Evolutionary conservation across 495 filamentous ascomycete genomes (phyloP).

Genomic region (Tuber indicum): DNA sequence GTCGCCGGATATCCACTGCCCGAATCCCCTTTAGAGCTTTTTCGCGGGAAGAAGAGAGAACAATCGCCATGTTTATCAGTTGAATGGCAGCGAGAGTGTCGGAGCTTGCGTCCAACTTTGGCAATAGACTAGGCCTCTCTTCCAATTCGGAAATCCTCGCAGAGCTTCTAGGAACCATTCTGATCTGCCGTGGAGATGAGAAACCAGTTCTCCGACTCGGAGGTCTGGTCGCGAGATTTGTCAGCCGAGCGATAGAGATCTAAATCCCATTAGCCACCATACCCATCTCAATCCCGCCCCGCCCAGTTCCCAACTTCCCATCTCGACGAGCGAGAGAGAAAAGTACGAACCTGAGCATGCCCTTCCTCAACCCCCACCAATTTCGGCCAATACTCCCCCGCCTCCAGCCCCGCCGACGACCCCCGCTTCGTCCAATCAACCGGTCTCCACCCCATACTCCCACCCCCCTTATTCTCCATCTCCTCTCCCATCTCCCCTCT

Average conservation of each 20-base stretch:
- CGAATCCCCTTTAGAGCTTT: not conserved
- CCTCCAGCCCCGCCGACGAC: not conserved
- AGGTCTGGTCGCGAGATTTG: not conserved
- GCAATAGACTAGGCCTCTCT: not conserved
- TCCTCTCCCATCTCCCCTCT: not conserved
- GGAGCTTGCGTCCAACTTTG: not conserved
- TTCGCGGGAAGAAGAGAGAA: not conserved
- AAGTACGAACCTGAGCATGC: not conserved
- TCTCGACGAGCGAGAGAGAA: not conserved
- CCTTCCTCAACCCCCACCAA: constrained; percentile 1
- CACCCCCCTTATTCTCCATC: not conserved
- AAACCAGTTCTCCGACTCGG: not conserved
- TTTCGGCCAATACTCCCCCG: not conserved
- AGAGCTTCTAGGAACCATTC: not conserved
- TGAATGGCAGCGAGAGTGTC: not conserved
- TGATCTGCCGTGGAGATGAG: not conserved
- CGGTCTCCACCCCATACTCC: not conserved
- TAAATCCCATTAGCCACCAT: not conserved
- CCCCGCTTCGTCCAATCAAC: not conserved
- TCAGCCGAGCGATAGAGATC: not conserved
- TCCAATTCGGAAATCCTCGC: not conserved
- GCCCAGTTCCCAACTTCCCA: not conserved
- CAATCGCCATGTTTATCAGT: not conserved
- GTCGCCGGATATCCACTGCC: not conserved
- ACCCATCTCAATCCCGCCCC: not conserved